Conservation (phyloP, 225 moss, liverwort and hornwort species). For the Neckera pumila region DNA sequence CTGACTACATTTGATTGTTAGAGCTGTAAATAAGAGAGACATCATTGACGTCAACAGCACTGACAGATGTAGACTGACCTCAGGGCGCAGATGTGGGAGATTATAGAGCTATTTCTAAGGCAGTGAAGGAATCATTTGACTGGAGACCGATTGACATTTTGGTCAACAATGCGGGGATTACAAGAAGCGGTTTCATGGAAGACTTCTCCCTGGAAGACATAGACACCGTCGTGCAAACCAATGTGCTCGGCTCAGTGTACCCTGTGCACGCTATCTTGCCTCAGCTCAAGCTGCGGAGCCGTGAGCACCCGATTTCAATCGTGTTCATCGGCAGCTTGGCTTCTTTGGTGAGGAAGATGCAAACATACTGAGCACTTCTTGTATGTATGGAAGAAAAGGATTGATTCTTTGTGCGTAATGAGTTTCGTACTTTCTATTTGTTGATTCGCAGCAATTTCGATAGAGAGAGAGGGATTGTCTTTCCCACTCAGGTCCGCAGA, state of each 20-base stretch:
- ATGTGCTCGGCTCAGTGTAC: conserved; percentile 62
- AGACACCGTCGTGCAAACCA: conserved; percentile 60
- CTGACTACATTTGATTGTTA: neutral
- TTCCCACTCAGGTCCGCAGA: neutral
- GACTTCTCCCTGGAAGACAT: conserved; percentile 58
- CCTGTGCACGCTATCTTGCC: conserved; percentile 59
- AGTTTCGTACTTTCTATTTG: neutral
- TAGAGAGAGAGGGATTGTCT: neutral
- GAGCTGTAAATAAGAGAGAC: neutral
- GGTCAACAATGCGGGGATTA: conserved; percentile 75
- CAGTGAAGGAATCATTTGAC: conserved; percentile 41
- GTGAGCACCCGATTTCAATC: conserved; percentile 59
- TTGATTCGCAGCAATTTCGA: neutral
- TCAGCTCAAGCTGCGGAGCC: conserved; percentile 69
- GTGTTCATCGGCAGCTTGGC: conserved; percentile 75
- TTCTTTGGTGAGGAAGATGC: conserved; percentile 46
- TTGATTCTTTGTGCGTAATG: neutral
- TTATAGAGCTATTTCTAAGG: conserved; percentile 44
- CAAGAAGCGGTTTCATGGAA: conserved; percentile 77
- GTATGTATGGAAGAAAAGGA: neutral
- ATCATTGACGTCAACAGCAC: neutral
- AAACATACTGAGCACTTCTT: neutral
- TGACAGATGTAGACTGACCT: neutral
- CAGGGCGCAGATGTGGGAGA: conserved; percentile 70
- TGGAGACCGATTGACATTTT: conserved; percentile 80